Conservation (phyloP, 2,329 filamentous ascomycete species). For the Fusarium heterosporum region DNA sequence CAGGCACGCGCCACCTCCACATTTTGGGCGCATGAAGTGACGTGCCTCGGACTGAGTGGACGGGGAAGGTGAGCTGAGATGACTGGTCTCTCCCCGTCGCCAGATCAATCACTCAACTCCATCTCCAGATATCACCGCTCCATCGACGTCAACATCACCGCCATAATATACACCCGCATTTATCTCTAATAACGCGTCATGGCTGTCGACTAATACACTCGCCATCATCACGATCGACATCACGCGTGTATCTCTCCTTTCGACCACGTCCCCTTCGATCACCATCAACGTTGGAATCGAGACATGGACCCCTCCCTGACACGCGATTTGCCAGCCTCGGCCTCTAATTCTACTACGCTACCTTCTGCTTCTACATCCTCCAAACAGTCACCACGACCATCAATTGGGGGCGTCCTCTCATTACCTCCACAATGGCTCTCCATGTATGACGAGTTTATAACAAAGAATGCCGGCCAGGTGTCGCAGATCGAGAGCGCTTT, state of each 20-base stretch:
- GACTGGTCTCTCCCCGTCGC: conserved; percentile 14
- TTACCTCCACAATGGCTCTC: conserved; percentile 74
- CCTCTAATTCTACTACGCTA: conserved; percentile 30
- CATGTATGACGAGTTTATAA: conserved; percentile 90
- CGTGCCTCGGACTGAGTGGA: conserved; percentile 43
- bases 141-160: conserved; percentile 19
- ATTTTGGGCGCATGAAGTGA: conserved; percentile 33
- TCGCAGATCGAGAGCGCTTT: conserved; percentile 95
- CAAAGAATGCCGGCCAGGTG: conserved; percentile 92
- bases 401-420: conserved; percentile 59
- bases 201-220: conserved; percentile 28
- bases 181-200: conserved; percentile 28
- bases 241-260: conserved; percentile 33
- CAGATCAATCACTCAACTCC: conserved; percentile 15
- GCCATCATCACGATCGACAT: conserved; percentile 15
- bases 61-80: conserved; percentile 13
- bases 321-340: conserved; percentile 35
- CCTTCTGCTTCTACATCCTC: conserved; percentile 22
- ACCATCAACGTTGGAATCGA: conserved; percentile 7
- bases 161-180: background rate
- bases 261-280: conserved; percentile 18
- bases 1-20: conserved; percentile 43
- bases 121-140: conserved; percentile 27
- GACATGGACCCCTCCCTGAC: conserved; percentile 42
- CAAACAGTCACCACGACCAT: conserved; percentile 38